Evolutionary conservation across 225 moss, liverwort and hornwort species (phyloP), one percentile per base, ranked within the genome.

Genomic region (Sphagnum tenellum): DNA sequence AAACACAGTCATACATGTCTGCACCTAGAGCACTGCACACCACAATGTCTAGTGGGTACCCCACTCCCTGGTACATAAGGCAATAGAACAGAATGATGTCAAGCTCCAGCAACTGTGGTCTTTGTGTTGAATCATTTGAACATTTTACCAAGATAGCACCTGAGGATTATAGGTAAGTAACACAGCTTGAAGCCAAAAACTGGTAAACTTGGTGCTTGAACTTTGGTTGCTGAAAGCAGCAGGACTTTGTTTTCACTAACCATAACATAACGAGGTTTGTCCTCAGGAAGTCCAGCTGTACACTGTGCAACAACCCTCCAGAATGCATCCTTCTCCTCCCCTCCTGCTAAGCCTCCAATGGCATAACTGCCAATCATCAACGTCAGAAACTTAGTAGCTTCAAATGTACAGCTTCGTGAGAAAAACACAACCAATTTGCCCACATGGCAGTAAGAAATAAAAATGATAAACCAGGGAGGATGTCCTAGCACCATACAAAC

Each of bases 231-330:
- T 3, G 62, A 55, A 47, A 2, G 62, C 12, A 10, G 60, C 54
- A 49, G 59, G 12, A 5, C 7, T 13, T 7, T 45, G 12, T 13
- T 5, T 5, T 60, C 57, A 62, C 51, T 62, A 68, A 90, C 90
- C 95, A 96, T 96, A n/a, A 96, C 95, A 83, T 96, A 96, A 60
- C 95, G 88, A 74, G 92, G 95, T 79, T 96, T 96, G 75, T 92
- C 86, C 70, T 89, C 85, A 6, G 89, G 89, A 75, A 90, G 92
- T 56, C 78, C 88, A 55, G 82, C 84, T 46, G 92, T 87, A 64
- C 92, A 96, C 73, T 88, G 92, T 49, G 89, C 92, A 75, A 96
- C 92, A 62, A 92, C 77, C 68, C 74, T 88, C 92, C 92, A 96
- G 57, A 96, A 96, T 2, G 78, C 77, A 74, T 92, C 95, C 79